Evolutionary conservation across 495 filamentous ascomycete genomes (phyloP), one percentile per base, ranked within the genome.

Genomic region (Durotheca rogersii): DNA sequence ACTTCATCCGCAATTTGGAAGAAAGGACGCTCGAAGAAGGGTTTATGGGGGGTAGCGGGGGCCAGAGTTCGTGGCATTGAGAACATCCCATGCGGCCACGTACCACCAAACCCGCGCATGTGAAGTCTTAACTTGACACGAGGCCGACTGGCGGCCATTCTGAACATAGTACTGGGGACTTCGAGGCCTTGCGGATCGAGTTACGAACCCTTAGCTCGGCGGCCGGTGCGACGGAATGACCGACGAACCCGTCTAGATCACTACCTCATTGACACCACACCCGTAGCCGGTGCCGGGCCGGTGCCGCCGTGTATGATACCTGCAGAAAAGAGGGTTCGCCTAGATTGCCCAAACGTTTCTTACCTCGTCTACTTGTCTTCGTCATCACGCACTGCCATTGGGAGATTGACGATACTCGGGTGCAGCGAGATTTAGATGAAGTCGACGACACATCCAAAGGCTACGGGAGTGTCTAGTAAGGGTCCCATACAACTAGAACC

Each of bases 1-100:
- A 96, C 61, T 94, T 99, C 61, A 94, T 97, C 53, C 81, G 93
- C 39, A 95, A 85, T 50, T 72, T 99, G 53, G 93, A 97, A 67
- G 93, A 96, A 62, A 81, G 93, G 32, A 95, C 91, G 1, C 71
- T 96, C 39, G 90, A 95, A 66, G 93, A 98, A 65, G 87, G 89
- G 20, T 81, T 79, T 46, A 75, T 80, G 75, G 73, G 72, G 17
- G 49, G 60, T 18, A n/a, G n/a, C n/a, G 66, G 56, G 12, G 40
- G 49, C 36, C 74, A 79, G 56, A 72, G 52, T 43, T 70, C 71
- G 21, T 81, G 78, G 78, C 76, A 80, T 43, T 81, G 68, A 75
- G 23, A 25, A 20, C 15, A 11, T 45, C 49, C 37, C 36, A 47
- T 20, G 41, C 32, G 39, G 52, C 10, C 17, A 42, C 37, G 30